These are phyloP conservation scores for Kokia cookei DNA, from an alignment of 441 rosid genomes.

Conservation along the genomic window DNA sequence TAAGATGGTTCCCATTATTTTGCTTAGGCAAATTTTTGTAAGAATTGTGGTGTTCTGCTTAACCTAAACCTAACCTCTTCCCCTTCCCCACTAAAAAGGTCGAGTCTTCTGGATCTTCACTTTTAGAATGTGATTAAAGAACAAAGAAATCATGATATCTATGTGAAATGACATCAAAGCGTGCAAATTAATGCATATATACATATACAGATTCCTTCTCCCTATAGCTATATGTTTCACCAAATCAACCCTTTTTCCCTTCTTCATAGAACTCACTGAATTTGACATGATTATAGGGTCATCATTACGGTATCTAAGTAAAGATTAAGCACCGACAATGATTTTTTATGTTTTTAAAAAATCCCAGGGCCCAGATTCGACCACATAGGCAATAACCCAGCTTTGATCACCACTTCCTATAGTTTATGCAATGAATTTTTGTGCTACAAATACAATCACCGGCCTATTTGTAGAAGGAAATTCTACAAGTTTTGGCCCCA, in stretches of 20 bases:
- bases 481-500: not conserved
- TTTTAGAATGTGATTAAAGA: not conserved
- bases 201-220: no score
- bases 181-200: conserved; percentile 3
- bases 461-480: not conserved
- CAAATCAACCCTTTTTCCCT: not conserved
- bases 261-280: not conserved
- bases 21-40: not conserved
- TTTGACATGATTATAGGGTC: conserved; percentile 14
- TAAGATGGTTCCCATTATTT: conserved; percentile 23
- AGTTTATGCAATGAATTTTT: not conserved
- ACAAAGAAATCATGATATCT: not conserved
- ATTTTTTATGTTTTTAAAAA: no score
- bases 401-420: not conserved
- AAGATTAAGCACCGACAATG: not conserved
- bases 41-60: not conserved
- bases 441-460: not conserved
- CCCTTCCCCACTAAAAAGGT: no score
- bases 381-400: conserved; percentile 2
- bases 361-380: conserved; percentile 2
- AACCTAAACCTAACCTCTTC: not conserved
- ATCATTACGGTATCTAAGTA: conserved; percentile 19
- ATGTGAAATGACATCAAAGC: conserved; percentile 24
- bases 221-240: not conserved
- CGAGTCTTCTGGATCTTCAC: not conserved